Evolutionary conservation across 805 yeast species (phyloP), one percentile per base, ranked within the genome.

Genomic region (Barnettozyma sp.): DNA sequence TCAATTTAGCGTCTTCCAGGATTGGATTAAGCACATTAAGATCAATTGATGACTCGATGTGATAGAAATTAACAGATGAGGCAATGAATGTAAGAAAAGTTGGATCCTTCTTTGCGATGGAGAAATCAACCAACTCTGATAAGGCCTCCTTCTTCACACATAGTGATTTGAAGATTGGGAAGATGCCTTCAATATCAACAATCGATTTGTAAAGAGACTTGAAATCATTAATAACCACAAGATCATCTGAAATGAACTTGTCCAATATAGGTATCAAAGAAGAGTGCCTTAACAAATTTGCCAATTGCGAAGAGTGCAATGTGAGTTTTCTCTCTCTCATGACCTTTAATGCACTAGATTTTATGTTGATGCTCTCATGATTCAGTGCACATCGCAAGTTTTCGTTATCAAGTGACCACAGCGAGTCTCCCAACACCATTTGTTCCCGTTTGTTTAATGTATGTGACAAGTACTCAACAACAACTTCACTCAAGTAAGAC

Each of bases 391-490:
- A 5, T 41, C 52, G 42, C 18, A 52, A 20, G 3, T 33, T 34
- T 7, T 41, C 48, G 27, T 39, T 34, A 5, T 40, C 29, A 14
- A 53, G 33, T 2, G 41, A 22, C 48, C 55, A 53, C 7, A 51
- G 35, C 2, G 62, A 56, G 6, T 56, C 46, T 26, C 57, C 54
- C 2, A 65, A 38, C 5, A 54, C 45, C 5, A 41, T 38, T 8
- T 49, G 34, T 5, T 56, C 38, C 2, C 41, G 48, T 10, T 42
- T 35, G 48, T 40, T 9, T 33, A 34, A 15, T 30, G 33, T 16
- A 36, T 26, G 25, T 5, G 33, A 5, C 4, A 39, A 14, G 6
- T 16, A 22, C 6, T 29, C 22, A 8, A 17, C 28, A 6, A 50
- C 47, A 12, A 14, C 32, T 4, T 14, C 17, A 3, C 48, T 36